Conservation (phyloP, 176 grass and related monocot species). For the Saccharum spontaneum region DNA sequence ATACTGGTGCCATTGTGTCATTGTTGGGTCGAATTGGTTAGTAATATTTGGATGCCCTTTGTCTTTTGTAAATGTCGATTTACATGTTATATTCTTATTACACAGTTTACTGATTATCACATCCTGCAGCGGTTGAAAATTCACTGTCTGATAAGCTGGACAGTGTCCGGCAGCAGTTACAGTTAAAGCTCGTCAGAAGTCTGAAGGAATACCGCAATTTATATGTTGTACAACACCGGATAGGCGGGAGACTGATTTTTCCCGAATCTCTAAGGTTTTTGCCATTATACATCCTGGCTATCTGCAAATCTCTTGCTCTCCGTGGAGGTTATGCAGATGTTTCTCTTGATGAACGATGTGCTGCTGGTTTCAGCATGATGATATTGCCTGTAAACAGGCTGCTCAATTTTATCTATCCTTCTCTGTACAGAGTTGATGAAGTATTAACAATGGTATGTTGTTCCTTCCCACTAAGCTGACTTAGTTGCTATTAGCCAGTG, state of each 20-base stretch:
- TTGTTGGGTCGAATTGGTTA: conserved; percentile 78
- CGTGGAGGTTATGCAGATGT: conserved; percentile 91
- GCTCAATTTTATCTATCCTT: conserved; percentile 87
- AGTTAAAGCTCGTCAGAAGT: conserved; percentile 84
- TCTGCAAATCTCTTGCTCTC: conserved; percentile 83
- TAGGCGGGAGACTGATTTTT: conserved; percentile 84
- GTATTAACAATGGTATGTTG: conserved; percentile 60
- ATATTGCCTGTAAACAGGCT: conserved; percentile 66
- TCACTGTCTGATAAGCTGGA: conserved; percentile 90
- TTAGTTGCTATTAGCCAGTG: conserved; percentile 8
- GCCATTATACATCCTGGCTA: conserved; percentile 65
- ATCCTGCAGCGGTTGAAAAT: conserved; percentile 80
- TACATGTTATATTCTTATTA: conserved; percentile 19
- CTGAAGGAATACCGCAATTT: conserved; percentile 93
- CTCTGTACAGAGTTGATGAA: conserved; percentile 77
- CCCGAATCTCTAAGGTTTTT: conserved; percentile 88
- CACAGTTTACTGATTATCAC: conserved; percentile 24
- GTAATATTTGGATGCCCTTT: conserved; percentile 23
- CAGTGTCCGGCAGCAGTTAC: conserved; percentile 84
- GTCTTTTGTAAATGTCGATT: conserved; percentile 12
- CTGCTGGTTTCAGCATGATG: conserved; percentile 91
- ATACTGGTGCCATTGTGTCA: conserved; percentile 83
- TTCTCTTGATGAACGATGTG: conserved; percentile 86
- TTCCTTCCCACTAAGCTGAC: conserved; percentile 23
- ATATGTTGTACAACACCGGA: conserved; percentile 75